Conservation (phyloP, 75 land plant species). For the Picea glauca region DNA sequence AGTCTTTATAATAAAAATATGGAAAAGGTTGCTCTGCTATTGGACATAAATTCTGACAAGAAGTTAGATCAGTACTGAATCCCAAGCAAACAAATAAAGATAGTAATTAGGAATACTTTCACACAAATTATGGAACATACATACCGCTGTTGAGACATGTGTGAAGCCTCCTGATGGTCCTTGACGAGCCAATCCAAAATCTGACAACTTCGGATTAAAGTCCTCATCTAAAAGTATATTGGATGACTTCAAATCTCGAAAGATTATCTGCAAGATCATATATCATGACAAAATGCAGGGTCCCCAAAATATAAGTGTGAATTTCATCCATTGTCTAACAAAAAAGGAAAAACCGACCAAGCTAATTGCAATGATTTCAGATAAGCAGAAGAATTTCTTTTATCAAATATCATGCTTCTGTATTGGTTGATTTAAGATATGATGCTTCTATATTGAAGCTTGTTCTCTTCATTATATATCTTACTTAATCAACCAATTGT, state of each 20-base stretch:
- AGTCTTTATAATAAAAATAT: neutral
- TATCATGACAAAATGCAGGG: neutral
- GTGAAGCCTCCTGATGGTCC: slow-evolving; percentile 59
- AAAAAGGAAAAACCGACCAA: neutral
- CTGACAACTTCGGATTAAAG: slow-evolving; percentile 71
- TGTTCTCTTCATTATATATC: neutral
- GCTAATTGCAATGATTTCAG: neutral
- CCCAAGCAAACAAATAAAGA: neutral
- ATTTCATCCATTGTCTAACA: neutral
- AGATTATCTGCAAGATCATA: slow-evolving; percentile 53
- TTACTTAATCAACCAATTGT: neutral
- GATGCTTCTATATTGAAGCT: neutral
- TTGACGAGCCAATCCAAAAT: slow-evolving; percentile 72
- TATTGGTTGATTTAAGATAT: too few relatives aligned
- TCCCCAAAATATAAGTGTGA: neutral
- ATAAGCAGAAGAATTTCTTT: neutral
- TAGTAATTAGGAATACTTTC: neutral
- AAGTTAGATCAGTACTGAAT: neutral
- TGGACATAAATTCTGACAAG: neutral
- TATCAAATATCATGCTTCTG: neutral
- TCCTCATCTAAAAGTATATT: slow-evolving; percentile 67
- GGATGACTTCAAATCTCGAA: slow-evolving; percentile 74
- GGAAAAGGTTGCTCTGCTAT: neutral
- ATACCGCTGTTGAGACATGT: slow-evolving; percentile 73
- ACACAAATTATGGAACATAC: neutral